Evolutionary conservation across 2,329 filamentous ascomycete genomes (phyloP).

Genomic region (Talaromyces sp.): DNA sequence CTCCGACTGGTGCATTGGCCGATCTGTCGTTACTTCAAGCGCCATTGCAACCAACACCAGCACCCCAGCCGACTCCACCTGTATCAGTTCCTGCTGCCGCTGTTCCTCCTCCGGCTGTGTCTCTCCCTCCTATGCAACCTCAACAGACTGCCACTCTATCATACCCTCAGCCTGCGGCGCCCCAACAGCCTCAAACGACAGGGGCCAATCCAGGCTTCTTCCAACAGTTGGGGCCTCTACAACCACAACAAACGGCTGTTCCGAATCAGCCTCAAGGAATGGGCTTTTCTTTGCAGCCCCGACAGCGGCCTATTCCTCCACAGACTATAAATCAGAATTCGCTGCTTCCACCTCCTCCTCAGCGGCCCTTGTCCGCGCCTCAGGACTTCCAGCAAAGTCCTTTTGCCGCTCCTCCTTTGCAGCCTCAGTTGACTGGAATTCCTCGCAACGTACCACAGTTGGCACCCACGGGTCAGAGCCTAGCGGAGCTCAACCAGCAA

Average conservation of each 20-base stretch:
- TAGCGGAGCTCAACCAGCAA: constrained; percentile 68
- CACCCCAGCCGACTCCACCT: constrained; percentile 48
- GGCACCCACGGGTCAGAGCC: constrained; percentile 70
- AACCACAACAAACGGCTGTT: constrained; percentile 27
- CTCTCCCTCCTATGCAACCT: constrained; percentile 38
- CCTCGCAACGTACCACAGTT: constrained; percentile 56
- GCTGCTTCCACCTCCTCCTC: constrained; percentile 73
- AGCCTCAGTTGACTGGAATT: constrained; percentile 78
- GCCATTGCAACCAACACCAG: constrained; percentile 55
- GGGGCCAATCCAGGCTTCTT: constrained; percentile 19
- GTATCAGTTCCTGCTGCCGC: constrained; percentile 36
- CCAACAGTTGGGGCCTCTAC: constrained; percentile 21
- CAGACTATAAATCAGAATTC: constrained; percentile 58
- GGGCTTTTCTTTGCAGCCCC: constrained; percentile 39
- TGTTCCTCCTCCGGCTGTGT: constrained; percentile 36
- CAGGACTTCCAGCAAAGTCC: constrained; percentile 70
- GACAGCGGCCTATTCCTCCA: constrained; percentile 70
- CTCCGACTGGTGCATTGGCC: constrained; percentile 66
- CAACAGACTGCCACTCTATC: constrained; percentile 33
- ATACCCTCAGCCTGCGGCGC: constrained; percentile 43
- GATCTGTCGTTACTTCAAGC: constrained; percentile 63
- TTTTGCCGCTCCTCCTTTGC: constrained; percentile 71
- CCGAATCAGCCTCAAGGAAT: constrained; percentile 12
- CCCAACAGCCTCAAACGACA: constrained; percentile 38
- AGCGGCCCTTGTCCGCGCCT: constrained; percentile 80